Percentiles rank a stretch among this genome's conserved stretches.
Conservation (phyloP, 257 asterid species). For the Nicotiana noctiflora region DNA sequence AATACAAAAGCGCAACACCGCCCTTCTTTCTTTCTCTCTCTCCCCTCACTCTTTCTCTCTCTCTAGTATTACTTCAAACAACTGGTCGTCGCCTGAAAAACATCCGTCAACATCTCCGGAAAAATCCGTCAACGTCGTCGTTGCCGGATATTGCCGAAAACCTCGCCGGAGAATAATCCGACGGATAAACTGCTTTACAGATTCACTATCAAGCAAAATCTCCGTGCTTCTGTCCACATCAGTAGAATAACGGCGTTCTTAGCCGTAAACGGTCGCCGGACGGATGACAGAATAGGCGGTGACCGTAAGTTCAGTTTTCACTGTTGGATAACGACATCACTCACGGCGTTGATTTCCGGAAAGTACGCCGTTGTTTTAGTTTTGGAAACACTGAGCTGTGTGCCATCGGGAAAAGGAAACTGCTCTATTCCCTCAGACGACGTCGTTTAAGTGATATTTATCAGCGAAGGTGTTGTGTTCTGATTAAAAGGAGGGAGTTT, state of each 20-base stretch:
- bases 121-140: conserved; percentile 7
- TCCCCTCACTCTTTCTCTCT: not conserved
- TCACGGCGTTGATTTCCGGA: not conserved
- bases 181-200: not conserved
- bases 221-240: not conserved
- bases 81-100: conserved; percentile 11
- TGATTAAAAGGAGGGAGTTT: conserved; percentile 14
- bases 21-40: conserved; percentile 20
- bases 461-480: not conserved
- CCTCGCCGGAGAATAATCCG: not conserved
- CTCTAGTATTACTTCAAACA: conserved; percentile 16
- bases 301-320: not conserved
- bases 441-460: not conserved
- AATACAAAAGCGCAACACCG: conserved; percentile 8
- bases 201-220: not conserved
- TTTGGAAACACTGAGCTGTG: not conserved
- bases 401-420: not conserved
- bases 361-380: not conserved
- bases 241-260: not conserved
- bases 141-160: not conserved
- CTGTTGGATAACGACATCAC: not conserved
- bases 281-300: not conserved
- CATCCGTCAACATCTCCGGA: conserved; percentile 15
- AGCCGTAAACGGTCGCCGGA: not conserved
- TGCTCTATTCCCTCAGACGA: not conserved